These are phyloP conservation scores for Trapa bicornis DNA, from an alignment of 345 rosid species.

Conservation along the genomic window DNA sequence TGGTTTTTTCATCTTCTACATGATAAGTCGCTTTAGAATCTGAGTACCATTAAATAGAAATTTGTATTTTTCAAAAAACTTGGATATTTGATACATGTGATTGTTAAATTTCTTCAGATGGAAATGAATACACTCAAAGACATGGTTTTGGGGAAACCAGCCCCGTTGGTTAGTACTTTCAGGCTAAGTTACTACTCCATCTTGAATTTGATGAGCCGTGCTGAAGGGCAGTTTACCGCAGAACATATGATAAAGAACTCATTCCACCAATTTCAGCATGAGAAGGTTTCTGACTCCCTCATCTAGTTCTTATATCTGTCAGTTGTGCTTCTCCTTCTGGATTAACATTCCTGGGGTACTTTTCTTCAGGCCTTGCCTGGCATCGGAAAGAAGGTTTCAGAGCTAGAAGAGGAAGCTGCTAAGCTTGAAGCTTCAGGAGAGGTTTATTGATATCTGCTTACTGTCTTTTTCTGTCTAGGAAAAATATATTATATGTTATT, in stretches of 20 bases:
- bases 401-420: conserved; percentile 91
- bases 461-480: conserved; percentile 6
- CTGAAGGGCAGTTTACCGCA: conserved; percentile 96
- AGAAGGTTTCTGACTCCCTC: conserved; percentile 48
- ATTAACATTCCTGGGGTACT: conserved; percentile 11
- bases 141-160: conserved; percentile 97
- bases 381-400: conserved; percentile 62
- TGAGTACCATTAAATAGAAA: too few relatives aligned
- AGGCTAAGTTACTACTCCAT: conserved; percentile 95
- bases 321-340: conserved; percentile 1
- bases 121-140: conserved; percentile 84
- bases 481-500: not conserved
- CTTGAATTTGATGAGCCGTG: conserved; percentile 93
- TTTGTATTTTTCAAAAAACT: not conserved
- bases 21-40: not conserved
- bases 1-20: too few relatives aligned
- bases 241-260: conserved; percentile 92
- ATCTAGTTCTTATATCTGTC: conserved; percentile 5
- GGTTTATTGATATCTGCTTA: conserved; percentile 24
- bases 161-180: conserved; percentile 95
- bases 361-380: conserved; percentile 69
- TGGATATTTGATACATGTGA: not conserved
- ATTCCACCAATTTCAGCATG: conserved; percentile 93
- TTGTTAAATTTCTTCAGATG: conserved; percentile 38
- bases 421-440: conserved; percentile 82